Evolutionary conservation across 192 early-diverging fungal genomes (phyloP).

Genomic region (Jimgerdemannia lactiflua): DNA sequence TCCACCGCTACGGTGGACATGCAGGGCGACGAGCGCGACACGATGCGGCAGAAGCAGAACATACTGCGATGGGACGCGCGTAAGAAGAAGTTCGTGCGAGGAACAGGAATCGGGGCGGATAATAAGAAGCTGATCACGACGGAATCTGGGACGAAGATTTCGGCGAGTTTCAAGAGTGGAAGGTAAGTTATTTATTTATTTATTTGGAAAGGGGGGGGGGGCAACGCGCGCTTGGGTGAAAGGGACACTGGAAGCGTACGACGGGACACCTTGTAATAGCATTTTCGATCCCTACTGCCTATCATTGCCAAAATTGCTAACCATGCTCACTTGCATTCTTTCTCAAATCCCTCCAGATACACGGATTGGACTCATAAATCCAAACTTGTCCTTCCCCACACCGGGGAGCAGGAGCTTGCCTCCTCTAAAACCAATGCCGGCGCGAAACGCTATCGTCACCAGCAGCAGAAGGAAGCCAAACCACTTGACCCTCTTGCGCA

Average conservation of each 20-base stretch:
- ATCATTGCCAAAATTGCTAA: not conserved
- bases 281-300: no score
- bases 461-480: slow-evolving; percentile 67
- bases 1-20: slow-evolving; percentile 72
- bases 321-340: slow-evolving; percentile 8
- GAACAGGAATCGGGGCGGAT: slow-evolving; percentile 83
- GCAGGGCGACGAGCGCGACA: slow-evolving; percentile 77
- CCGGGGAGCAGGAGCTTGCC: slow-evolving; percentile 83
- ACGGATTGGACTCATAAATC: slow-evolving; percentile 91
- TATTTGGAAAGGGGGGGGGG: not conserved
- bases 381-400: slow-evolving; percentile 72
- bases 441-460: slow-evolving; percentile 74
- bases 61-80: slow-evolving; percentile 86
- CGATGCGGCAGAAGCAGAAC: slow-evolving; percentile 56
- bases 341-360: slow-evolving; percentile 49
- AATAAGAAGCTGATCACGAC: slow-evolving; percentile 95
- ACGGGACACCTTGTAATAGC: no score
- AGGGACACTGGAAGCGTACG: no score
- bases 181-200: slow-evolving; percentile 33
- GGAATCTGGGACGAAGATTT: slow-evolving; percentile 87
- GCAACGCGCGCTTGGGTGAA: no score
- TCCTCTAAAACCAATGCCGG: slow-evolving; percentile 40
- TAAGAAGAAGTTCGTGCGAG: slow-evolving; percentile 88
- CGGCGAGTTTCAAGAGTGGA: slow-evolving; percentile 84
- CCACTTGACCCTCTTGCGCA: slow-evolving; percentile 61